These are phyloP conservation scores for Amylocystis lapponica DNA, from an alignment of 768 basidiomycete genomes.

Conservation along the genomic window DNA sequence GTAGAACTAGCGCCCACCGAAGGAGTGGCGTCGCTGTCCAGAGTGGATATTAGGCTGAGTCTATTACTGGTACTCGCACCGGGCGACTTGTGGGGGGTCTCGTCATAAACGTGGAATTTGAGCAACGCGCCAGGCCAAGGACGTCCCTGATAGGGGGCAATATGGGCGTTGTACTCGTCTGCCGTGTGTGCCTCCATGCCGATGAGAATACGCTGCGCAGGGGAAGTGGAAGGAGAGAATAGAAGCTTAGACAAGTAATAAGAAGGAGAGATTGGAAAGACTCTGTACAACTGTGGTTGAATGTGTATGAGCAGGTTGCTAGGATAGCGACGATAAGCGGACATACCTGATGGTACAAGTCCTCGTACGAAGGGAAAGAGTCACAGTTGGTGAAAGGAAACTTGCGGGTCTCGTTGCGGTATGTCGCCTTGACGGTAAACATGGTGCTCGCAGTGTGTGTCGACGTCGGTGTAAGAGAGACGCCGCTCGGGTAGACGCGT, in stretches of 20 bases:
- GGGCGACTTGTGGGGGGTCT: conserved; percentile 33
- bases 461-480: conserved; percentile 1
- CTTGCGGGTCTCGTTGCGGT: conserved; percentile 62
- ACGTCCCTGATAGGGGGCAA: conserved; percentile 44
- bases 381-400: conserved; percentile 47
- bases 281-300: conserved; percentile 51
- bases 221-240: conserved; percentile 57
- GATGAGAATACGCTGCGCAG: conserved; percentile 53
- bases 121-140: conserved; percentile 55
- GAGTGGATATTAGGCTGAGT: conserved; percentile 1
- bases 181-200: conserved; percentile 51
- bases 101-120: conserved; percentile 57
- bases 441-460: conserved; percentile 22
- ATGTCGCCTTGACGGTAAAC: conserved; percentile 79
- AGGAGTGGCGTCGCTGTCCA: conserved; percentile 2
- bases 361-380: conserved; percentile 56
- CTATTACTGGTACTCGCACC: conserved; percentile 2
- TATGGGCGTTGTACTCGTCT: conserved; percentile 50
- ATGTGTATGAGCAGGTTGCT: background rate
- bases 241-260: conserved; percentile 64
- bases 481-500: conserved; percentile 1
- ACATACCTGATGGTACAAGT: conserved; percentile 60
- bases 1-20: conserved; percentile 8
- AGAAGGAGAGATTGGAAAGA: conserved; percentile 56
- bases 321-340: background rate